A percentile compares a stretch with the other conserved stretches of the same genome.
Evolutionary conservation across 176 grass and related monocot species (phyloP).

Genomic region (Dendrocalamus sinicus): DNA sequence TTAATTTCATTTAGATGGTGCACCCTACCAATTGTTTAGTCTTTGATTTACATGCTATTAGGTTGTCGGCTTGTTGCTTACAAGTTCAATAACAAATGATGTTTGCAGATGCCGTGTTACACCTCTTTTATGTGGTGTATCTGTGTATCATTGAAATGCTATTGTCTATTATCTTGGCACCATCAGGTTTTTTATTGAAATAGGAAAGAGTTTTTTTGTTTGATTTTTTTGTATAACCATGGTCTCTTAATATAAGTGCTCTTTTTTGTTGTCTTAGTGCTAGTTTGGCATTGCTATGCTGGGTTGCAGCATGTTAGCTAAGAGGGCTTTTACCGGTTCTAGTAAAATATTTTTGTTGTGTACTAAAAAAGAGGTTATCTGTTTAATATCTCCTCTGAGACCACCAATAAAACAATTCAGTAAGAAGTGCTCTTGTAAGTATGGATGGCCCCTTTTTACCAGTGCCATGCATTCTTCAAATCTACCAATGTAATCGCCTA

Average conservation of each 20-base stretch:
- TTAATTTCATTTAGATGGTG: slow-evolving; percentile 18
- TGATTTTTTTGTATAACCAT: background rate
- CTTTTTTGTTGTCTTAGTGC: background rate
- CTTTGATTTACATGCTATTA: background rate
- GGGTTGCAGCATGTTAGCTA: background rate
- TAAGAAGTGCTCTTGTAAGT: no score
- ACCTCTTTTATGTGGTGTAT: background rate
- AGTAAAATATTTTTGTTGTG: background rate
- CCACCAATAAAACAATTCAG: no score
- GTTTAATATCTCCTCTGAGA: no score
- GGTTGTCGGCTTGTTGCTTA: background rate
- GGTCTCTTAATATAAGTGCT: background rate
- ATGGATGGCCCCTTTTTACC: no score
- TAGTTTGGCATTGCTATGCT: background rate
- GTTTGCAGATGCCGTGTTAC: background rate
- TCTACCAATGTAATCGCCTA: no score
- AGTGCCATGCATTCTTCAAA: no score
- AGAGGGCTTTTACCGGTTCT: background rate
- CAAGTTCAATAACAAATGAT: background rate
- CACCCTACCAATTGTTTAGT: background rate
- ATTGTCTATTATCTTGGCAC: background rate
- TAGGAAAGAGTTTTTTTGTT: background rate
- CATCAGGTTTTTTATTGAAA: background rate
- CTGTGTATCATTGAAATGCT: background rate
- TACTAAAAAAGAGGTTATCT: background rate